Base-by-base conservation (phyloP, 805 yeast genomes). In the Maudiozyma turicensis region DNA sequence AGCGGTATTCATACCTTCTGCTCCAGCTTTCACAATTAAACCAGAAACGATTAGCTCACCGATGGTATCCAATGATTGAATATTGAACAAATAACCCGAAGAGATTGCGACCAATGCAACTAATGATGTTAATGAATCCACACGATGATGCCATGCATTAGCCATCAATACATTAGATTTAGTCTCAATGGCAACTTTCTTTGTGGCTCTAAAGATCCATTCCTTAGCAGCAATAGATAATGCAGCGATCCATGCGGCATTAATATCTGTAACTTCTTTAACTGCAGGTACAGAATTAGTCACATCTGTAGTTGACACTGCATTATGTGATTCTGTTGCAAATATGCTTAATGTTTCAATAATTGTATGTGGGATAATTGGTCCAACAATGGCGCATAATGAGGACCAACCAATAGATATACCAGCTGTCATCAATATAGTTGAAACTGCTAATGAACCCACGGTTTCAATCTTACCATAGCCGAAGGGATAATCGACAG, bases 121-220 rank as follows among this genome's bases (percentile, higher is more conserved):
- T 14, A 84, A 73, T 0, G 96, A 86, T 1, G 97, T 93, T 55
- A 91, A 67, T 1, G 95, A 84, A 63, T 91, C 98, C 9, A 90
- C 90, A 54, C 98, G 76, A 63, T 91, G 98, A 65, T 91, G 98
- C 97, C 97, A 91, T 3, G 98, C 98, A 61, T 91, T 91, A 3
- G 98, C 98, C 40, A 86, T 80, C 44, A 91, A 73, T 5, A 91
- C 97, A 53, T 87, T 86, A 0, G 96, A 86, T 59, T 86, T 84
- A 32, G 86, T 76, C 50, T 76, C 70, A 46, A 73, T 71, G 1
- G 96, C 98, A 15, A 91, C 80, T 53, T 80, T 78, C 67, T 81
- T 75, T 0, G 98, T 91, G n/a, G 85, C 83, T 49, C 79, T 77
- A 69, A 78, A 91, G 41, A 91, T 78, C 76, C 93, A 78, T 66